Evolutionary conservation across 805 yeast species (phyloP), one percentile per base, ranked within the genome.

Genomic region (Soucietia sequanensis): DNA sequence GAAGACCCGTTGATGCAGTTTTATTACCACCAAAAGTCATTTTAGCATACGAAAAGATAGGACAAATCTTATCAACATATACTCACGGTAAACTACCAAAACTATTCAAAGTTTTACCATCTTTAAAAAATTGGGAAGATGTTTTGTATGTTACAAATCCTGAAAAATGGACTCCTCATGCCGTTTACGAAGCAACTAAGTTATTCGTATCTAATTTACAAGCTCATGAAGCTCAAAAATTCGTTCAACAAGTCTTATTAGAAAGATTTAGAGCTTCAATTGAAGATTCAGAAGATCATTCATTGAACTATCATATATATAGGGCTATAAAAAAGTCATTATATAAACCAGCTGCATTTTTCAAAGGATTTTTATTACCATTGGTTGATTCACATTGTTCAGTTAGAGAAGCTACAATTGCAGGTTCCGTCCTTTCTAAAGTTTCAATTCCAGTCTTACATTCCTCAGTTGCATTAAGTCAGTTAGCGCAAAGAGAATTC

Each of bases 11-110:
- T 14, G 91, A 87, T 48, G 87, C 82, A 34, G 96, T 91, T 4
- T 72, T 84, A 48, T 72, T 93, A 39, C 99, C 99, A 5, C 96
- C 96, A 38, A 90, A 93, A 58, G 98, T 93, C 37, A 89, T 93
- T 51, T 89, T 85, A 44, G 98, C 96, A 1, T 93, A 91, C 58
- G 82, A 87, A 31, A 87, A 87, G 54, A 91, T 93, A 30, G 98
- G 98, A 6, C 81, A 80, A 47, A 81, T 91, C 34, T 70, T 93
- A 40, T 75, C 88, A 14, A 80, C 95, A 4, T 93, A 95, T 78
- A 84, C 90, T 25, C 95, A 93, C 52, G 99, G 99, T 32, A 90
- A 90, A 61, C 72, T 93, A 34, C 99, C 99, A n/a, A 90, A 91
- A 53, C 76, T 95, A 22, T 93, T 93, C 71, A 93, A 93, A 57